Base-by-base conservation (phyloP, 192 early-diverging fungal species). In the Coemansia asiatica region DNA sequence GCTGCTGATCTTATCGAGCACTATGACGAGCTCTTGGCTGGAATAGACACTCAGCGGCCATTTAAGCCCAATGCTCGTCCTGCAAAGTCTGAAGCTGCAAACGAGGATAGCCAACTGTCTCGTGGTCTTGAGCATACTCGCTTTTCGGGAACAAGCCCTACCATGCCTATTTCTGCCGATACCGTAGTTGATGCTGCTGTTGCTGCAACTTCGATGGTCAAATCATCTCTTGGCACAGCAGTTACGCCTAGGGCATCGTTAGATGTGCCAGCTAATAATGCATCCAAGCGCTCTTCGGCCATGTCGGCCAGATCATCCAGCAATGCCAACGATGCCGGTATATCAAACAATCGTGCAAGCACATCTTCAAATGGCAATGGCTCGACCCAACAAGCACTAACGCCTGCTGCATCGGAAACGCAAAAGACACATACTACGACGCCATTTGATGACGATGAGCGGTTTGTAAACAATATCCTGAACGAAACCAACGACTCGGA, bases 1-100 rank as follows among this genome's bases (percentile, higher is more conserved):
- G 72, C 60, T 3, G 38, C 66, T 0, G 69, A 75, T 47, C 72
- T 81, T 29, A 71, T 81, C 21, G 78, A 81, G 60, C 57, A 75
- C 69, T 81, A 81, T 46, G 72, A 81, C 51, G 69, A 66, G 28
- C 57, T 75, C 10, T 40, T 81, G 66, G 72, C 46, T 16, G 59
- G 28, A 3, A 72, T 75, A 12, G 63, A 71, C 6, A 51, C 36
- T 0, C 35, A 51, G 55, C 61, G 78, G 15, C 78, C 78, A 10
- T 56, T 68, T 59, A 71, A 71, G 63, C 72, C 72, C 22, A 67
- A 56, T 23, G 61, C 59, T 13, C 62, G 58, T 13, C 78, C 78
- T 0, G 51, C 47, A 51, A 75, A 74, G 64, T 57, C 62, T 3
- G 60, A 63, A 6, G 26, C 47, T 2, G 13, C 28, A 10, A 29